Evolutionary conservation across 2,329 filamentous ascomycete genomes (phyloP).

Genomic region (Bipolaris sorokiniana): DNA sequence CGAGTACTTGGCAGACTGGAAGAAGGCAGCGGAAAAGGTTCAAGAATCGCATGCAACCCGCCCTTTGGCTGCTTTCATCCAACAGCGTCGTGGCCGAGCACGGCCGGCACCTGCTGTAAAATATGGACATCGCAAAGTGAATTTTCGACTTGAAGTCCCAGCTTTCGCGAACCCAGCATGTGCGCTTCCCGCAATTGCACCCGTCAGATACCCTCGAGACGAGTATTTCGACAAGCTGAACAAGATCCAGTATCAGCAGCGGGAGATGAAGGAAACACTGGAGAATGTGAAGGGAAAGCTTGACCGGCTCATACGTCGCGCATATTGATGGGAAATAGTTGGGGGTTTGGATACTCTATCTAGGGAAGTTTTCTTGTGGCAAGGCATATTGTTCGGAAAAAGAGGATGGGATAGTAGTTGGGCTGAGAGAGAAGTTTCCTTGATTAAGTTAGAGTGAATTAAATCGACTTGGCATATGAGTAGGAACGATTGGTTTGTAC

Average conservation of each 20-base stretch:
- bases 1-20: not conserved
- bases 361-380: not conserved
- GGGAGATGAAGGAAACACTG: slow-evolving; percentile 5
- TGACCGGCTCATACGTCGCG: not conserved
- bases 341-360: not conserved
- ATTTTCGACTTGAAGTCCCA: not conserved
- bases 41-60: not conserved
- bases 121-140: not conserved
- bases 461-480: too few species aligned
- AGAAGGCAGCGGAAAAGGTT: not conserved
- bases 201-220: not conserved
- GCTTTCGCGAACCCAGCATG: not conserved
- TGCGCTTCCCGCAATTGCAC: not conserved
- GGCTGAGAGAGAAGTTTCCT: not conserved
- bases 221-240: slow-evolving; percentile 2
- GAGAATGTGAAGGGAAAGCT: slow-evolving; percentile 7
- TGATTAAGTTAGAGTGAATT: not conserved
- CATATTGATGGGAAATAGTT: not conserved
- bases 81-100: not conserved
- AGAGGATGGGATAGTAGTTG: not conserved
- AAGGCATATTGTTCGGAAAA: not conserved
- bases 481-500: too few species aligned
- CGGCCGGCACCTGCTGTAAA: not conserved
- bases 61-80: too few species aligned
- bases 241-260: slow-evolving; percentile 7